Evolutionary conservation across 1,139 yeast species (phyloP).

Genomic region (Saccharomyces hybrid): DNA sequence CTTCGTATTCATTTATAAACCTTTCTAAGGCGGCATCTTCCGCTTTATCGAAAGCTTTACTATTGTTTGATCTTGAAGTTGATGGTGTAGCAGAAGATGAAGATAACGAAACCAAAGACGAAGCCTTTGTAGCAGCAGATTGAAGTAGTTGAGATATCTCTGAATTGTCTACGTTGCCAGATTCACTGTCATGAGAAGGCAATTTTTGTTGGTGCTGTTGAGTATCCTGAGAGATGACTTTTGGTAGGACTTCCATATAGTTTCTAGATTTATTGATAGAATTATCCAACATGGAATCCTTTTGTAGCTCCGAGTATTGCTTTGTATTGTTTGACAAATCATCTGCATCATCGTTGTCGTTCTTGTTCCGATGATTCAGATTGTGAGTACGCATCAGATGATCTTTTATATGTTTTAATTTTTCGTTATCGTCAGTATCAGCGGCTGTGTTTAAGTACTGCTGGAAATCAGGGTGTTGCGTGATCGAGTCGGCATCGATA

Average conservation of each 20-base stretch:
- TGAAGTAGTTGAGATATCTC: slow-evolving; percentile 16
- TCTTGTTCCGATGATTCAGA: neutral
- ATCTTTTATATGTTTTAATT: neutral
- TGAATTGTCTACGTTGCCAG: neutral
- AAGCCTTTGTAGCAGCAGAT: slow-evolving; percentile 30
- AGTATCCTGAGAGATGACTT: slow-evolving; percentile 16
- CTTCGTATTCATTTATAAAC: slow-evolving; percentile 63
- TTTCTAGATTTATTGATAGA: neutral
- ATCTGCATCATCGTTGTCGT: neutral
- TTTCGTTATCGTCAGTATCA: slow-evolving; percentile 6
- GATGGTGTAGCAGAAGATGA: slow-evolving; percentile 7
- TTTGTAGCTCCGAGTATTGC: neutral
- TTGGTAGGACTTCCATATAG: slow-evolving; percentile 5
- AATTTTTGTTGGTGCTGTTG: slow-evolving; percentile 5
- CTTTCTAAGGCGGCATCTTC: slow-evolving; percentile 67
- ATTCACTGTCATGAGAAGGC: slow-evolving; percentile 1
- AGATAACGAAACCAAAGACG: slow-evolving; percentile 18
- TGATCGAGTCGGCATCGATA: slow-evolving; percentile 55
- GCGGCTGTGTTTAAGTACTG: slow-evolving; percentile 36
- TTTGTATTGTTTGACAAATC: neutral
- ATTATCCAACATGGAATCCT: neutral
- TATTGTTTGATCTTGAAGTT: slow-evolving; percentile 27
- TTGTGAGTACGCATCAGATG: neutral
- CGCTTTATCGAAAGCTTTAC: slow-evolving; percentile 36
- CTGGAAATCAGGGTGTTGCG: slow-evolving; percentile 44